Conservation (phyloP, 371 early-diverging fungal genomes). For the Mortierella sp. region DNA sequence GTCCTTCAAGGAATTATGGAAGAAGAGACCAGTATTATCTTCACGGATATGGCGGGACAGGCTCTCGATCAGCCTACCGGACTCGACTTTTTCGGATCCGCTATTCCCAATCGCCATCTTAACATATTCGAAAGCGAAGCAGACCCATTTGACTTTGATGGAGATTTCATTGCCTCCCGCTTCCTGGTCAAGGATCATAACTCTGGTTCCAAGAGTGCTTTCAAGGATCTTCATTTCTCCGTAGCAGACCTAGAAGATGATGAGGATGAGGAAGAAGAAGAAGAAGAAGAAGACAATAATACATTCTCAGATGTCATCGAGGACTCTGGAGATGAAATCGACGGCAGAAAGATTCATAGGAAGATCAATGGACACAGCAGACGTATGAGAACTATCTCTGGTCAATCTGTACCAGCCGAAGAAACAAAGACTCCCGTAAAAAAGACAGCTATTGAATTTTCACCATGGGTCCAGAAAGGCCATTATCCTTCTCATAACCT, state of each 20-base stretch:
- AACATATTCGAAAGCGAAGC: conserved; percentile 31
- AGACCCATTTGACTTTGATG: conserved; percentile 45
- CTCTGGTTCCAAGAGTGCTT: conserved; percentile 22
- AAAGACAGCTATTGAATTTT: conserved; percentile 50
- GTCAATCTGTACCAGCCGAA: conserved; percentile 5
- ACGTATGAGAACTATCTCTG: conserved; percentile 42
- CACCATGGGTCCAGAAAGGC: conserved; percentile 57
- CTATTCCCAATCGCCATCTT: conserved; percentile 23
- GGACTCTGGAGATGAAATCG: conserved; percentile 55
- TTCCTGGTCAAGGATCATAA: conserved; percentile 42
- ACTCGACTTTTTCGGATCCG: conserved; percentile 22
- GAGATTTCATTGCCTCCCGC: conserved; percentile 50
- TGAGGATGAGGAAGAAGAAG: conserved; percentile 44
- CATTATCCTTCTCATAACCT: conserved; percentile 65
- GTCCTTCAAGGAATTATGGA: conserved; percentile 76
- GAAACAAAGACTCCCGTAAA: conserved; percentile 28
- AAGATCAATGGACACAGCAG: conserved; percentile 38
- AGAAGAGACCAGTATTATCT: conserved; percentile 57
- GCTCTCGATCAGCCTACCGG: conserved; percentile 12
- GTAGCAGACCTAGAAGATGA: conserved; percentile 51
- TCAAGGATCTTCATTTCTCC: conserved; percentile 51
- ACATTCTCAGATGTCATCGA: conserved; percentile 49
- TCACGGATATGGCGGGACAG: conserved; percentile 55
- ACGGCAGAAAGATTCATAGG: conserved; percentile 48
- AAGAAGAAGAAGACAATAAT: conserved; percentile 53